Conservation (phyloP, 164 flowering plant species). For the Tetracentron sinense region DNA sequence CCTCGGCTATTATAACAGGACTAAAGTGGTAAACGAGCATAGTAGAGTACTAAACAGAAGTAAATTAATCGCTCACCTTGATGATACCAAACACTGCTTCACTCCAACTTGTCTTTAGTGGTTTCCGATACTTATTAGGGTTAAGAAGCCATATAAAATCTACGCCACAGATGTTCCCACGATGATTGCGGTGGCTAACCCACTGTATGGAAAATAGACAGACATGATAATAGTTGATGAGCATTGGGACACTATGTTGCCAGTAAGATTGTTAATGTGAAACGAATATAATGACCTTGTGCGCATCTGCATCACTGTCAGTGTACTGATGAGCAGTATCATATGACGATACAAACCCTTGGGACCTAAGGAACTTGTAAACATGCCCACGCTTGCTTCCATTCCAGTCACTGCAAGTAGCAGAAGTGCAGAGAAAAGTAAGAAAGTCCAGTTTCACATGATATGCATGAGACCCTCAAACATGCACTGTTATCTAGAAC, state of each 20-base stretch:
- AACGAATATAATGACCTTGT: conserved; percentile 55
- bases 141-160: conserved; percentile 99
- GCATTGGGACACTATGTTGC: neutral
- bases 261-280: neutral
- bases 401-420: conserved; percentile 76
- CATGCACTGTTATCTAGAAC: conserved; percentile 8
- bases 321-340: conserved; percentile 93
- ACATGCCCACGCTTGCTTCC: conserved; percentile 98
- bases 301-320: conserved; percentile 77
- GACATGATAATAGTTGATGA: neutral
- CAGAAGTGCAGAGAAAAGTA: neutral
- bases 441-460: neutral
- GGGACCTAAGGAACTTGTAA: conserved; percentile 91
- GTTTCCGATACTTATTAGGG: conserved; percentile 62
- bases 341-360: conserved; percentile 93
- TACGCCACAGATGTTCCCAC: conserved; percentile 92
- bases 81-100: conserved; percentile 90
- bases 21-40: no score
- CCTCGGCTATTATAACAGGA: no score
- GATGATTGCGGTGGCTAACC: conserved; percentile 94
- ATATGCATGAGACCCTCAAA: conserved; percentile 4
- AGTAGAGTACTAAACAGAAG: neutral
- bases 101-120: conserved; percentile 82
- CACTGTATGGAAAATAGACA: conserved; percentile 48
- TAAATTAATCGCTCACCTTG: conserved; percentile 48